Percentiles rank a stretch among this genome's conserved stretches.
Evolutionary conservation across 208 protist genomes (phyloP).

Genomic region (Trypanosoma avium): DNA sequence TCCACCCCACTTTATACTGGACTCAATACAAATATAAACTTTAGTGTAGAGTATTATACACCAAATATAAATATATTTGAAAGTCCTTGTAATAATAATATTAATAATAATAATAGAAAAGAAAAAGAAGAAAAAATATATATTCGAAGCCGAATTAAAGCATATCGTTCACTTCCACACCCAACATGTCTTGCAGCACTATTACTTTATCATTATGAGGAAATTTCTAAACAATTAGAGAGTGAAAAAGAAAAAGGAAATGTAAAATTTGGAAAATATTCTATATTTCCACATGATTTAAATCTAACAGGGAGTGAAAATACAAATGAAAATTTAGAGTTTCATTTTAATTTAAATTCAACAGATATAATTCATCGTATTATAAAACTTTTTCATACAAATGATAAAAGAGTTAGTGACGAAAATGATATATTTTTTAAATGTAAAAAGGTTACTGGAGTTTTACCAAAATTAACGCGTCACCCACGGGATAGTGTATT

Average conservation of each 20-base stretch:
- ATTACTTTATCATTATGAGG: neutral
- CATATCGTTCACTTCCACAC: slow-evolving; percentile 8
- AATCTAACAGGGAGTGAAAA: neutral
- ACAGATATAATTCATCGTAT: neutral
- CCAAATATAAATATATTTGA: neutral
- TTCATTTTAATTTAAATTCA: neutral
- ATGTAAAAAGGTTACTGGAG: neutral
- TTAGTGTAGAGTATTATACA: too few relatives aligned
- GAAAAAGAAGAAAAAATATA: neutral
- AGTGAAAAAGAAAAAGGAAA: neutral
- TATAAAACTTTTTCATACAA: neutral
- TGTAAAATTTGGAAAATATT: neutral
- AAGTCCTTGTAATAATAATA: neutral
- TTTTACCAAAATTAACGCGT: neutral
- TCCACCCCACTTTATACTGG: too few relatives aligned
- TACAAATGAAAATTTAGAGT: neutral
- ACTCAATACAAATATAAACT: too few relatives aligned
- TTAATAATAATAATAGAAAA: neutral
- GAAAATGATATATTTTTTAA: neutral
- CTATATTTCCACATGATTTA: neutral
- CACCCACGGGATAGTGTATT: slow-evolving; percentile 4
- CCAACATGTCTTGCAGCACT: slow-evolving; percentile 2
- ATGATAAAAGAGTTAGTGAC: neutral
- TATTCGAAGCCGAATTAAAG: neutral
- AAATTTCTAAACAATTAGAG: neutral